phyloP scores from a whole-genome alignment of 1,139 yeast genomes.

The Saccharomyces hybrid region DNA sequence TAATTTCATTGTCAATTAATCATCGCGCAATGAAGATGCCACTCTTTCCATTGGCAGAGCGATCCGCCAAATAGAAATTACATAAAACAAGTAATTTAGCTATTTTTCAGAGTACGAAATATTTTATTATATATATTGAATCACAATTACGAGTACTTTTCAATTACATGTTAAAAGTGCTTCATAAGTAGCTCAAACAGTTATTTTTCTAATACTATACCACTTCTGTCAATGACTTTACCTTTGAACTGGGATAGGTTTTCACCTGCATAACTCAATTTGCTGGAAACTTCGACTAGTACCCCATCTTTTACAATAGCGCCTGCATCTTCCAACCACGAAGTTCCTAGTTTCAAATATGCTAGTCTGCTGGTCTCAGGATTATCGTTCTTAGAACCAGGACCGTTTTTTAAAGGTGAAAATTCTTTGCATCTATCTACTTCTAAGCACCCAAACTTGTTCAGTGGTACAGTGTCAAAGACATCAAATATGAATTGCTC shows the following conservation, averaged over 20 bases:
- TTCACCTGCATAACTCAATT: slow-evolving; percentile 79
- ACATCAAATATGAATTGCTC: slow-evolving; percentile 98
- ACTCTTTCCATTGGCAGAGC: not conserved
- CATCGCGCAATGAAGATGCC: not conserved
- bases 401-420: slow-evolving; percentile 89
- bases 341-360: slow-evolving; percentile 60
- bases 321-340: slow-evolving; percentile 68
- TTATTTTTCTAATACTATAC: slow-evolving; percentile 7
- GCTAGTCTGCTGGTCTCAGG: slow-evolving; percentile 75
- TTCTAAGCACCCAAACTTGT: slow-evolving; percentile 86
- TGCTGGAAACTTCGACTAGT: slow-evolving; percentile 70
- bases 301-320: slow-evolving; percentile 46
- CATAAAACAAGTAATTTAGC: not conserved
- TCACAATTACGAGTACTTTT: not conserved
- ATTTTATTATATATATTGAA: not conserved
- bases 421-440: slow-evolving; percentile 82
- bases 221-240: slow-evolving; percentile 35
- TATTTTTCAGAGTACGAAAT: not conserved
- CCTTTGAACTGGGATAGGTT: slow-evolving; percentile 59
- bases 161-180: not conserved
- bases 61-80: not conserved
- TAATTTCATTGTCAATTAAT: not conserved
- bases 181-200: not conserved
- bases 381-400: slow-evolving; percentile 72
- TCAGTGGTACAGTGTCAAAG: slow-evolving; percentile 67